These are phyloP conservation scores for Salix brachista DNA, from an alignment of 345 rosid species.

Conservation along the genomic window DNA sequence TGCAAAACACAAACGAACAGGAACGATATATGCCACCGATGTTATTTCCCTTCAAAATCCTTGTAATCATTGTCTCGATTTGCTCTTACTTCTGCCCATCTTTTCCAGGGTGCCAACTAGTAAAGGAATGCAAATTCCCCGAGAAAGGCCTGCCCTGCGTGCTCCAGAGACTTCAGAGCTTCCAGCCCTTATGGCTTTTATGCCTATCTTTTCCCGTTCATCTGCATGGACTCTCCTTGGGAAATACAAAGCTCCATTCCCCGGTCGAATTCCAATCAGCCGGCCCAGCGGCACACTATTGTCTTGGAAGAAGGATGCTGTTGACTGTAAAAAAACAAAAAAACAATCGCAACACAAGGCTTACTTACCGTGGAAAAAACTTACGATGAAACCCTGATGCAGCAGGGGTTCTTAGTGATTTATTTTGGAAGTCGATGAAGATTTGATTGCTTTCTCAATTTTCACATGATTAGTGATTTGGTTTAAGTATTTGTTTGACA, in stretches of 20 bases:
- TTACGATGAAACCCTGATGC: neutral
- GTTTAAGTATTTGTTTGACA: neutral
- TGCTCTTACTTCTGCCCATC: conserved; percentile 39
- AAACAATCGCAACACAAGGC: neutral
- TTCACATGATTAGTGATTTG: neutral
- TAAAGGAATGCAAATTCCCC: conserved; percentile 50
- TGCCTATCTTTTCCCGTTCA: conserved; percentile 11
- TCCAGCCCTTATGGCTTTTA: neutral
- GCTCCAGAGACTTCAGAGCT: conserved; percentile 11
- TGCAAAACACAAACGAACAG: neutral
- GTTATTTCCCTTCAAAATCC: neutral
- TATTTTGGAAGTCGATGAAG: neutral
- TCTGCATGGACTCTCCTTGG: conserved; percentile 17
- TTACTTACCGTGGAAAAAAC: neutral
- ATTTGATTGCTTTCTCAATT: neutral
- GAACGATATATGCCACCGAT: neutral
- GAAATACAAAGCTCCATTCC: conserved; percentile 32
- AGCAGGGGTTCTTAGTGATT: neutral
- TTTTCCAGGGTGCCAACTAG: conserved; percentile 31
- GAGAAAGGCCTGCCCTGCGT: conserved; percentile 17
- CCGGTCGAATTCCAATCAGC: conserved; percentile 39
- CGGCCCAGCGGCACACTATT: conserved; percentile 41
- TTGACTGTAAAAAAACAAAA: conserved; percentile 29
- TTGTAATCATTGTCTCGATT: neutral
- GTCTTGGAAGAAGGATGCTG: conserved; percentile 56